Evolutionary conservation across 2,329 filamentous ascomycete genomes (phyloP).

Genomic region (Aspergillus sp.): DNA sequence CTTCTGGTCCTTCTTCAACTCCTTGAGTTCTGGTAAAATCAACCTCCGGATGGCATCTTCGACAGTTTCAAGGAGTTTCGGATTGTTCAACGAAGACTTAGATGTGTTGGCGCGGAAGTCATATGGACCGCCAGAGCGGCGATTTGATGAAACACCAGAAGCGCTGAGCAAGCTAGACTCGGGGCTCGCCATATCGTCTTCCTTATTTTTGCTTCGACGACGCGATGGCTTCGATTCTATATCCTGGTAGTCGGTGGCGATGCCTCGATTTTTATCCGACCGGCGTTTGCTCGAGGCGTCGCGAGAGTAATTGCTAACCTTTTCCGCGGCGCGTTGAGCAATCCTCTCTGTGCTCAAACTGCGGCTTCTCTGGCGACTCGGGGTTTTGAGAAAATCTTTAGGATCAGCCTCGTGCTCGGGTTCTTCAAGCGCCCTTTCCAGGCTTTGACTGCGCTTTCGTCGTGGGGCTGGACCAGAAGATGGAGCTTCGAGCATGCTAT

Average conservation of each 20-base stretch:
- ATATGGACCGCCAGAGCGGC: slow-evolving; percentile 56
- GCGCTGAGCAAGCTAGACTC: slow-evolving; percentile 63
- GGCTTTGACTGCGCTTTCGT: slow-evolving; percentile 52
- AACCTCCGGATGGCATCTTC: slow-evolving; percentile 89
- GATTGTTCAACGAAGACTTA: slow-evolving; percentile 84
- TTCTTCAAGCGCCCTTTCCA: slow-evolving; percentile 40
- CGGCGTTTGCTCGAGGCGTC: slow-evolving; percentile 46
- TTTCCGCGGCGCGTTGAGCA: slow-evolving; percentile 68
- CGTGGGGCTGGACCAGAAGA: slow-evolving; percentile 46
- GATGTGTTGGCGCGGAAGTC: slow-evolving; percentile 61
- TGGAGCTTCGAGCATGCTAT: slow-evolving; percentile 65
- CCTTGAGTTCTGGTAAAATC: slow-evolving; percentile 87
- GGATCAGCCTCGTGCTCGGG: slow-evolving; percentile 24
- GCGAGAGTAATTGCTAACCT: slow-evolving; percentile 55
- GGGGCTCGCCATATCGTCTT: slow-evolving; percentile 56
- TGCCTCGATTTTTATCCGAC: slow-evolving; percentile 44
- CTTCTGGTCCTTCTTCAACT: slow-evolving; percentile 86
- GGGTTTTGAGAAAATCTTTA: slow-evolving; percentile 58
- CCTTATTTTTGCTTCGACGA: slow-evolving; percentile 50
- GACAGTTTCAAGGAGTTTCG: slow-evolving; percentile 83
- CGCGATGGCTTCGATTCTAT: slow-evolving; percentile 48
- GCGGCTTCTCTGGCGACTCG: slow-evolving; percentile 58
- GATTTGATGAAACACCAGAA: slow-evolving; percentile 55
- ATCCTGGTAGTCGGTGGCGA: slow-evolving; percentile 47
- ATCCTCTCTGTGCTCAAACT: slow-evolving; percentile 67